Conservation (phyloP, 2,329 filamentous ascomycete species). For the Fusarium protoensiforme region DNA sequence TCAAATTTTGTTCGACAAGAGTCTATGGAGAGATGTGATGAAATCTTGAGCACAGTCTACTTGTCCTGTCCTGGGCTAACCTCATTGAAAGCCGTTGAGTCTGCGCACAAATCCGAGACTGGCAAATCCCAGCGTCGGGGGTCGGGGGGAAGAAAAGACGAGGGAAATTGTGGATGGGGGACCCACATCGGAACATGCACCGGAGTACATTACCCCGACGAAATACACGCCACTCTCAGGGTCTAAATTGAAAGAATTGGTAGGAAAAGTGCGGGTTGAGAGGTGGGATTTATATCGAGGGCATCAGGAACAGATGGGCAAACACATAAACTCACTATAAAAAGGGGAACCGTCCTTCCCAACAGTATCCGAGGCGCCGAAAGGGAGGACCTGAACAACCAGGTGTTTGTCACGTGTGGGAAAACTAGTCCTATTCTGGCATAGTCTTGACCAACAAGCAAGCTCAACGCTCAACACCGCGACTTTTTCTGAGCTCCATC, state of each 20-base stretch:
- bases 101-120: slow-evolving; percentile 11
- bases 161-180: slow-evolving; percentile 32
- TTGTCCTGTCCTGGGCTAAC: neutral
- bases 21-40: neutral
- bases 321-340: neutral
- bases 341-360: neutral
- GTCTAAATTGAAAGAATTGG: neutral
- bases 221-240: slow-evolving; percentile 15
- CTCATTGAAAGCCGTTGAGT: slow-evolving; percentile 24
- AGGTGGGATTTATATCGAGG: slow-evolving; percentile 74
- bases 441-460: slow-evolving; percentile 54
- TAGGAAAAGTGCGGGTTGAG: neutral
- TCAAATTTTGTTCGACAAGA: slow-evolving; percentile 1
- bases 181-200: slow-evolving; percentile 25
- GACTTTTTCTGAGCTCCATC: slow-evolving; percentile 57
- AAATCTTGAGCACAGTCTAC: neutral
- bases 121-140: slow-evolving; percentile 34
- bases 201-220: slow-evolving; percentile 38
- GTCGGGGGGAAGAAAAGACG: slow-evolving; percentile 41
- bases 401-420: slow-evolving; percentile 34
- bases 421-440: slow-evolving; percentile 39
- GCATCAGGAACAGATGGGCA: slow-evolving; percentile 53
- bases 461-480: slow-evolving; percentile 56
- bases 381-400: slow-evolving; percentile 72
- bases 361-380: slow-evolving; percentile 75